phyloP scores from a whole-genome alignment of 805 yeast genomes.

The Wickerhamiella vanderwaltii region DNA sequence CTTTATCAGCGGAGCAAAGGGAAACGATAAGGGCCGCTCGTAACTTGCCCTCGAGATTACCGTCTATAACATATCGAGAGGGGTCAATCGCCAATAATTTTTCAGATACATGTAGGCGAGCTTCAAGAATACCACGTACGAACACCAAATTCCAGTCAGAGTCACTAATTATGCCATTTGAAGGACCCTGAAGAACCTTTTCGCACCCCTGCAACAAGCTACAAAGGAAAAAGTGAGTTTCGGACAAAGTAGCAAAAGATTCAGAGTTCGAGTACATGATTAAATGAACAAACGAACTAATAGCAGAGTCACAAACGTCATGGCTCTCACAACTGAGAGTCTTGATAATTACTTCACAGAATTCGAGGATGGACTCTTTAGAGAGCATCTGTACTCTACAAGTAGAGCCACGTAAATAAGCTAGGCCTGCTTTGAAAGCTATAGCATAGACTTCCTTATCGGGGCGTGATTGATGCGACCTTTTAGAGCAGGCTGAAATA shows the following conservation, averaged over 20 bases:
- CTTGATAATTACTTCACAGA: not conserved
- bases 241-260: not conserved
- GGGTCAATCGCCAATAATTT: slow-evolving; percentile 3
- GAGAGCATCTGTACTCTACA: not conserved
- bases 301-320: not conserved
- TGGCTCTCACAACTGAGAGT: not conserved
- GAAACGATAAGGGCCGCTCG: not conserved
- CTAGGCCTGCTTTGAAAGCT: not conserved
- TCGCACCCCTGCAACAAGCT: not conserved
- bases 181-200: not conserved
- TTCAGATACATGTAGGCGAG: slow-evolving; percentile 1
- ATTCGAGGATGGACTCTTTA: not conserved
- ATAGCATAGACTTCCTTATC: not conserved
- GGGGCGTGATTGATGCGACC: not conserved
- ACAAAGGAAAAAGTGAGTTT: not conserved
- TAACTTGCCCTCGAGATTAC: not conserved
- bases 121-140: not conserved
- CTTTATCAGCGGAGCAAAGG: slow-evolving; percentile 4
- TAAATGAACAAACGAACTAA: slow-evolving; percentile 1
- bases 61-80: not conserved
- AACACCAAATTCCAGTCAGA: slow-evolving; percentile 7
- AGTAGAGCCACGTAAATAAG: not conserved
- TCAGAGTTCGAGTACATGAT: not conserved
- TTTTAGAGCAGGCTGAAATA: not conserved
- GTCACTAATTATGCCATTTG: not conserved